phyloP scores from a whole-genome alignment of 768 basidiomycete genomes.

The Auricularia auricula-judae region DNA sequence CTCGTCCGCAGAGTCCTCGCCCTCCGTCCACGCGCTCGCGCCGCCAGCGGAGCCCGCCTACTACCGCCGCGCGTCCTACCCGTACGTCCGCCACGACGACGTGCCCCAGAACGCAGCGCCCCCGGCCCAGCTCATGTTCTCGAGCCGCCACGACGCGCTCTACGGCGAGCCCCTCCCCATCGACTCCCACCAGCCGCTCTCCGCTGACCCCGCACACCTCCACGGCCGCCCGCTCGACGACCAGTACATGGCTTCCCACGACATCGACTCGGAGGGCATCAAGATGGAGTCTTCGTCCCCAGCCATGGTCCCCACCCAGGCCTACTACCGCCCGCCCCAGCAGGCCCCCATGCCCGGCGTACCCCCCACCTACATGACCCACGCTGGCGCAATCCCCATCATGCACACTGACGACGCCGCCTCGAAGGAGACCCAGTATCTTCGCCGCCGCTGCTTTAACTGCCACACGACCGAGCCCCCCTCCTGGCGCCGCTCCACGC shows the following conservation, averaged over 20 bases:
- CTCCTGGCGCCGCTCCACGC: slow-evolving; percentile 76
- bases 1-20: not conserved
- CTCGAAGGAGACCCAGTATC: slow-evolving; percentile 83
- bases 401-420: slow-evolving; percentile 88
- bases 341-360: slow-evolving; percentile 18
- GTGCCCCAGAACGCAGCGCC: slow-evolving; percentile 29
- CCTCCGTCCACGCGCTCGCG: slow-evolving; percentile 11
- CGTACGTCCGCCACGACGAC: slow-evolving; percentile 64
- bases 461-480: slow-evolving; percentile 89
- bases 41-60: slow-evolving; percentile 24
- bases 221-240: slow-evolving; percentile 18
- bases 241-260: slow-evolving; percentile 26
- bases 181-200: slow-evolving; percentile 29
- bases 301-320: slow-evolving; percentile 55
- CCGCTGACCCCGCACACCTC: slow-evolving; percentile 21
- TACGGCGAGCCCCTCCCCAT: slow-evolving; percentile 30
- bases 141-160: slow-evolving; percentile 24
- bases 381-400: slow-evolving; percentile 46
- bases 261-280: slow-evolving; percentile 28
- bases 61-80: slow-evolving; percentile 62
- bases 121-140: slow-evolving; percentile 30
- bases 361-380: slow-evolving; percentile 27
- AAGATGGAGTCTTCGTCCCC: slow-evolving; percentile 56
- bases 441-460: slow-evolving; percentile 80
- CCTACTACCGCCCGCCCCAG: slow-evolving; percentile 32